Base-by-base conservation (phyloP, 176 grass and related monocot species). In the Dactylis glomerata region DNA sequence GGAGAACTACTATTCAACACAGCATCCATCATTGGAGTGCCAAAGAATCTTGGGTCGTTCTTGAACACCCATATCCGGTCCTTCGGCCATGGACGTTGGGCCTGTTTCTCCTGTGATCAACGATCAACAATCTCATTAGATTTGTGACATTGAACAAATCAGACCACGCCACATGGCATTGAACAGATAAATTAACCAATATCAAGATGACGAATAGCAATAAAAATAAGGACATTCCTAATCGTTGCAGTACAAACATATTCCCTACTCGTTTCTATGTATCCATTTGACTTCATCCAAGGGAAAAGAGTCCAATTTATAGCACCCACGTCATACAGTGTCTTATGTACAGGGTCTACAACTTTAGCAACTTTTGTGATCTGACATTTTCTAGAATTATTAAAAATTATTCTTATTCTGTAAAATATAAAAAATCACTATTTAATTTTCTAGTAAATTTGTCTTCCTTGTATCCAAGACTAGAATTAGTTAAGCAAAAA, bases 1-100 rank as follows among this genome's bases (percentile, higher is more conserved):
- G 89, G 84, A 73, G 84, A 92, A 80, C 92, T 95, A 87, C 93
- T 92, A 92, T 95, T 92, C 84, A 99, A 87, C 49, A 86, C 91
- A 82, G 88, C 80, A 30, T 99, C 96, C 89, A 96, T 86, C 96
- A 96, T 99, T 17, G 96, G 96, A 91, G 91, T 96, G 62, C 96
- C 96, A 90, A 96, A 99, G 85, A 91, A 96, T 92, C 88, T 99
- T 9, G 91, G 93, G 52, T 88, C 85, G 36, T 81, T 95, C 86
- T 92, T 88, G 86, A 99, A 99, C 63, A 88, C 83, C 96, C 96
- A 99, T 87, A 99, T 99, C 77, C 77, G 82, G 68, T 99, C 96
- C 86, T 99, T 96, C 2, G 93, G 96, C 96, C 96, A 99, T 66
- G 96, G 96, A 56, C 96, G 87, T 54, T 99, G 96, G 20, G 96